Percentiles rank a stretch among this genome's conserved stretches.
Conservation (phyloP, 352 stramenopile genomes). For the Aphanomyces astaci region DNA sequence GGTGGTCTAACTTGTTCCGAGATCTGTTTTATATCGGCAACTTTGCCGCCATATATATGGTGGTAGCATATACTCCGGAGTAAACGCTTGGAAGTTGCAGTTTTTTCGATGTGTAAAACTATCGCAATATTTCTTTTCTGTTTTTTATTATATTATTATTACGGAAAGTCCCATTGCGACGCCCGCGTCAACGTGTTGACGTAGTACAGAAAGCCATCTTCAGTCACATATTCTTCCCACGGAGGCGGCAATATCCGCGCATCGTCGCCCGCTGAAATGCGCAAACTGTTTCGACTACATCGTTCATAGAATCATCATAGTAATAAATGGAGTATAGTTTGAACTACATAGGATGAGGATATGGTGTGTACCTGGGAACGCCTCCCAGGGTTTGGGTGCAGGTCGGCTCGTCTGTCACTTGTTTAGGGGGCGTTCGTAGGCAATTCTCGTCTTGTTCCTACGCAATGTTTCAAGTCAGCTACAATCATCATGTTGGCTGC, state of each 20-base stretch:
- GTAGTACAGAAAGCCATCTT: constrained; percentile 26
- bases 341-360: neutral
- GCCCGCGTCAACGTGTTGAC: constrained; percentile 21
- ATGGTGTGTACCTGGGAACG: neutral
- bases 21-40: too few relatives aligned
- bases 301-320: too few relatives aligned
- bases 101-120: neutral
- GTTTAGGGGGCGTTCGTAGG: constrained; percentile 2
- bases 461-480: neutral
- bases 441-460: neutral
- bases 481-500: too few relatives aligned
- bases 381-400: neutral
- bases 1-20: neutral
- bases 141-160: constrained; percentile 1
- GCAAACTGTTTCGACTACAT: neutral
- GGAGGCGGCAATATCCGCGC: constrained; percentile 20
- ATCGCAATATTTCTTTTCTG: neutral
- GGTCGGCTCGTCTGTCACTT: neutral
- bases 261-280: neutral
- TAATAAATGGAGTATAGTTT: neutral
- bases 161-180: constrained; percentile 25
- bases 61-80: too few relatives aligned
- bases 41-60: too few relatives aligned
- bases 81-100: too few relatives aligned
- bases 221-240: constrained; percentile 22